Base-by-base conservation (phyloP, 2,329 filamentous ascomycete species). In the Claviceps spartinae region DNA sequence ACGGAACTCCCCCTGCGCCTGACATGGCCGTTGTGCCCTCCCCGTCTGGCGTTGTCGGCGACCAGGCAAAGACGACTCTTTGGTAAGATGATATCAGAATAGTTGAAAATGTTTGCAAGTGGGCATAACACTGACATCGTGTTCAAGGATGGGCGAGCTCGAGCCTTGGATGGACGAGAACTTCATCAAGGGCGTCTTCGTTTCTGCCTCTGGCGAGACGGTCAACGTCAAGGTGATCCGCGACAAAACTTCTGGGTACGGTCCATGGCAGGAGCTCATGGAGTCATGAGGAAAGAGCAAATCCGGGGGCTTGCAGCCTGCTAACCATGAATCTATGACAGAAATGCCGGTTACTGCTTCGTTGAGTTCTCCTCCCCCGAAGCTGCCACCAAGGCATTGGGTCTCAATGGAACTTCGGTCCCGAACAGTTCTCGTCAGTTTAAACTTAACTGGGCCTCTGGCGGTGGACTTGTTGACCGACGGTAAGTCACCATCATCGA, bases 171-270 rank as follows among this genome's bases (percentile, higher is more conserved):
- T 98, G 73, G 93, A 98, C 62, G 93, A 98, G 75, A 94, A 91
- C 72, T 98, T 97, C 69, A 87, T 98, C 65, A 90, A 94, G 71
- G 93, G 86, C 61, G 82, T 97, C 46, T 97, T 88, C 79, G 65
- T 75, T 57, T 95, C 88, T 64, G 83, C 90, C 62, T 86, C 95
- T 73, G 89, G 86, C 60, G 93, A 97, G 71, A 83, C 83, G 57
- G 93, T 98, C 62, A 96, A 96, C 62, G 93, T 98, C 62, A 98
- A 98, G 81, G 95, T 98, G 79, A 98, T 98, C 63, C 88, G 93
- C 59, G 93, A 98, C 75, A 96, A 96, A 72, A 95, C 95, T 70
- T 96, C 91, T 66, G 93, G 91, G 89, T 95, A 70, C 52, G 74
- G 62, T n/a, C 1, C 18, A 1, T 22, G 20, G 26, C 22, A 50